Conservation (phyloP, 306 rosid species). For the Lablab purpureus region DNA sequence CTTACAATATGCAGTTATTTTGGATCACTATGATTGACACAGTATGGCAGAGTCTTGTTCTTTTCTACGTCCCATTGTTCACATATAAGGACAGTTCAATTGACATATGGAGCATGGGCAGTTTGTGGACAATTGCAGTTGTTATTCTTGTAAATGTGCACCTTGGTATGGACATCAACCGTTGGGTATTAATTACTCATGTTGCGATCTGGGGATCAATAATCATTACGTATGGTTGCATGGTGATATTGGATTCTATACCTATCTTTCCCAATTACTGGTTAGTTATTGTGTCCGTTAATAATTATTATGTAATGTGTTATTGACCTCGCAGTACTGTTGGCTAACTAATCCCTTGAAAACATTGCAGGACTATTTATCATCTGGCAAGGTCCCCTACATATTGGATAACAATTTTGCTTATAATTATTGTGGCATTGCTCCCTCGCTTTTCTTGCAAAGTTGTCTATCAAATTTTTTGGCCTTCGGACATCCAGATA, state of each 20-base stretch:
- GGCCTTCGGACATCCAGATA: slow-evolving; percentile 96
- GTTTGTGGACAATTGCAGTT: slow-evolving; percentile 96
- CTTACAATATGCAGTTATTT: slow-evolving; percentile 83
- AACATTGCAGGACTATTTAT: slow-evolving; percentile 78
- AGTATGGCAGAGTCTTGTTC: slow-evolving; percentile 97
- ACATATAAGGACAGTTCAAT: slow-evolving; percentile 84
- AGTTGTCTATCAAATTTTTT: slow-evolving; percentile 71
- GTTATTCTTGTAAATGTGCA: slow-evolving; percentile 92
- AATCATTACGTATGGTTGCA: slow-evolving; percentile 82
- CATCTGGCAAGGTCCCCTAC: slow-evolving; percentile 73
- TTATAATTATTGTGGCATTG: slow-evolving; percentile 74
- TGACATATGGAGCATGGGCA: slow-evolving; percentile 96
- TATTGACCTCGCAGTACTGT: slow-evolving; percentile 19
- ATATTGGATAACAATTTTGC: slow-evolving; percentile 85
- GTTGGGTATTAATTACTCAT: slow-evolving; percentile 85
- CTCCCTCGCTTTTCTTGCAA: slow-evolving; percentile 87
- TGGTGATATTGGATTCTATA: slow-evolving; percentile 87
- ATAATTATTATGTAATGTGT: slow-evolving; percentile 28
- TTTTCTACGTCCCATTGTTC: slow-evolving; percentile 78
- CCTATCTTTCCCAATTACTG: slow-evolving; percentile 90
- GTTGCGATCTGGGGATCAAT: slow-evolving; percentile 94
- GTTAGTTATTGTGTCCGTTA: slow-evolving; percentile 58
- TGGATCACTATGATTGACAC: slow-evolving; percentile 97
- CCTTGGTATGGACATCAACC: slow-evolving; percentile 92
- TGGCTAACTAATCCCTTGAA: slow-evolving; percentile 41